Evolutionary conservation across 306 rosid genomes (phyloP).

Genomic region (Pueraria montana): DNA sequence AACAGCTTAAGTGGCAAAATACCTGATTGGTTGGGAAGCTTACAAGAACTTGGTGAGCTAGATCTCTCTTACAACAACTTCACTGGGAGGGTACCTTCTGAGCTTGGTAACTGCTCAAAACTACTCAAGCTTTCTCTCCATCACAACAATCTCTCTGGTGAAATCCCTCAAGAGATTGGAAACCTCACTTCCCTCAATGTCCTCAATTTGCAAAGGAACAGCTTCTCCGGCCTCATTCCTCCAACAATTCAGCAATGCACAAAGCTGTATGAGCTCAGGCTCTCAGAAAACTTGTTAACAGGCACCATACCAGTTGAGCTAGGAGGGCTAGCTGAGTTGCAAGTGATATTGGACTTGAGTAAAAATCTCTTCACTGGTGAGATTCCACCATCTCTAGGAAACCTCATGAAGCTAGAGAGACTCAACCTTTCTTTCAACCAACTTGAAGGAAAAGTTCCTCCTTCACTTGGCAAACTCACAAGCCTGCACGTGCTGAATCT

Average conservation of each 20-base stretch:
- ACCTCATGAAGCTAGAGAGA: slow-evolving; percentile 84
- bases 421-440: slow-evolving; percentile 81
- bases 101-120: slow-evolving; percentile 78
- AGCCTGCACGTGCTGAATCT: slow-evolving; percentile 87
- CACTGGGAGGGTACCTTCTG: slow-evolving; percentile 72
- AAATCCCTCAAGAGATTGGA: slow-evolving; percentile 85
- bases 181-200: slow-evolving; percentile 87
- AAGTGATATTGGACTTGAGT: slow-evolving; percentile 86
- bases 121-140: slow-evolving; percentile 83
- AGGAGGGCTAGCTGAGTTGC: slow-evolving; percentile 77
- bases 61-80: slow-evolving; percentile 85
- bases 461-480: slow-evolving; percentile 75
- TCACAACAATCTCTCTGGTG: slow-evolving; percentile 78
- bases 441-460: slow-evolving; percentile 74
- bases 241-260: slow-evolving; percentile 68
- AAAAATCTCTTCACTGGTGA: slow-evolving; percentile 68
- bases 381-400: slow-evolving; percentile 82
- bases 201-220: slow-evolving; percentile 74
- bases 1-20: slow-evolving; percentile 69
- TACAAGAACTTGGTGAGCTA: slow-evolving; percentile 82
- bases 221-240: slow-evolving; percentile 79
- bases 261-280: slow-evolving; percentile 85
- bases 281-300: slow-evolving; percentile 74
- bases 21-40: slow-evolving; percentile 75
- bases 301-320: slow-evolving; percentile 75